Evolutionary conservation across 192 early-diverging fungal species (phyloP).

Genomic region (Coemansia sp.): DNA sequence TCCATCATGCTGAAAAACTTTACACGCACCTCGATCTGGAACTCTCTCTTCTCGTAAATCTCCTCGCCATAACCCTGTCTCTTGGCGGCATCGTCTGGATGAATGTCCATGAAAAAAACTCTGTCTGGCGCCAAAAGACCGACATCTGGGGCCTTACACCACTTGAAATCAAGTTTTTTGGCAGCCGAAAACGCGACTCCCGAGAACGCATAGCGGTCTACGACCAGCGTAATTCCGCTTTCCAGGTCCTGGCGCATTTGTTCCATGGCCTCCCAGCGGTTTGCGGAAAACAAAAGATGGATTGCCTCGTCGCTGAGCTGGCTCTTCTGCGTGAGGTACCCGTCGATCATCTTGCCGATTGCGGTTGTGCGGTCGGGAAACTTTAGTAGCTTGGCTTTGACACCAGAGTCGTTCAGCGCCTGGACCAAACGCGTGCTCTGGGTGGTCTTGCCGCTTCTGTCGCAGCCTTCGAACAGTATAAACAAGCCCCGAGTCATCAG

Average conservation of each 20-base stretch:
- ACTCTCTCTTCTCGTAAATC: conserved; percentile 81
- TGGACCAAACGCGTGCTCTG: conserved; percentile 73
- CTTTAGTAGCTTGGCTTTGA: conserved; percentile 62
- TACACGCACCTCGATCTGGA: conserved; percentile 78
- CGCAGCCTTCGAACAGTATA: conserved; percentile 92
- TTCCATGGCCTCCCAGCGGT: conserved; percentile 88
- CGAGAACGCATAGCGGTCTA: conserved; percentile 95
- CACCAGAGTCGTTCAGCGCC: conserved; percentile 51
- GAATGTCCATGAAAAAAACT: conserved; percentile 86
- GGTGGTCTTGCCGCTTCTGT: conserved; percentile 91
- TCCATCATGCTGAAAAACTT: conserved; percentile 67
- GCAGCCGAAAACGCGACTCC: conserved; percentile 91
- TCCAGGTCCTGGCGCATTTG: conserved; percentile 62
- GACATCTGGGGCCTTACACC: conserved; percentile 85
- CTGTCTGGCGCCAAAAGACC: conserved; percentile 85
- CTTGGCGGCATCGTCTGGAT: conserved; percentile 69
- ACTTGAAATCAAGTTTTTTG: conserved; percentile 80
- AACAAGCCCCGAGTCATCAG: conserved; percentile 72
- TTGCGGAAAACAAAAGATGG: conserved; percentile 94
- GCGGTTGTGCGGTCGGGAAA: conserved; percentile 93
- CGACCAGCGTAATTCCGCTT: conserved; percentile 72
- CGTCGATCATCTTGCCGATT: conserved; percentile 91
- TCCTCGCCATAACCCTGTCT: conserved; percentile 90
- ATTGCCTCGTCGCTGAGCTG: conserved; percentile 80
- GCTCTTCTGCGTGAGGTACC: conserved; percentile 69